Evolutionary conservation across 495 filamentous ascomycete species (phyloP).

Genomic region (Acidomyces sp.): DNA sequence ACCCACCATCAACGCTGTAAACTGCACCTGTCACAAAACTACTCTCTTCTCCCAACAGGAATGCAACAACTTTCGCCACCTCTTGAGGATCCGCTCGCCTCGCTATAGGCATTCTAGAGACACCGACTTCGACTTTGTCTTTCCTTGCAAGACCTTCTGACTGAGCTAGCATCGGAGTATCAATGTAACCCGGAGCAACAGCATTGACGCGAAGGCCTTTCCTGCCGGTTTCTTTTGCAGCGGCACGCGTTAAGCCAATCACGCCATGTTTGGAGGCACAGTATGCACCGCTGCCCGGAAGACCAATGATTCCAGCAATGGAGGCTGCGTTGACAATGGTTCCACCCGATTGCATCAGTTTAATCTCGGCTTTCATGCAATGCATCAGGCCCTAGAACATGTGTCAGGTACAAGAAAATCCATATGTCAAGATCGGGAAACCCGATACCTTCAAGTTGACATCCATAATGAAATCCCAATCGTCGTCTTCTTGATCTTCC

Average conservation of each 20-base stretch:
- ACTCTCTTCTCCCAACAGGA: constrained; percentile 23
- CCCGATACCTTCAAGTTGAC: constrained; percentile 23
- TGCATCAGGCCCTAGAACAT: constrained; percentile 21
- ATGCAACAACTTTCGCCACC: constrained; percentile 22
- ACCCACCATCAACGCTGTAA: constrained; percentile 23
- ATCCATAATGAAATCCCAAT: constrained; percentile 24
- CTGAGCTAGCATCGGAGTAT: constrained; percentile 16
- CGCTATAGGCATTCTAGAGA: constrained; percentile 19
- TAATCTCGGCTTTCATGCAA: constrained; percentile 19
- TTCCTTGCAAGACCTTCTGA: constrained; percentile 3
- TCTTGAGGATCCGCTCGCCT: constrained; percentile 21
- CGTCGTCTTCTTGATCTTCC: constrained; percentile 24
- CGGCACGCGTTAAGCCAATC: constrained; percentile 43
- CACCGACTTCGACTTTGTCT: constrained; percentile 1
- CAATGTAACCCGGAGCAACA: constrained; percentile 25
- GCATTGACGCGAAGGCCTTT: constrained; percentile 46
- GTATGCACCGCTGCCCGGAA: constrained; percentile 38
- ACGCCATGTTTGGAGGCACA: constrained; percentile 43
- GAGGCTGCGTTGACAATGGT: constrained; percentile 47
- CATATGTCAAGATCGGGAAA: not conserved
- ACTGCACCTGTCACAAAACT: constrained; percentile 21
- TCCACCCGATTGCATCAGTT: constrained; percentile 10
- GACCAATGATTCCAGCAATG: constrained; percentile 41
- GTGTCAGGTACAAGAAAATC: not conserved
- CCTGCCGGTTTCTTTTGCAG: constrained; percentile 43